Evolutionary conservation across 305 asterid genomes (phyloP).

Genomic region (Solanum hybrid): DNA sequence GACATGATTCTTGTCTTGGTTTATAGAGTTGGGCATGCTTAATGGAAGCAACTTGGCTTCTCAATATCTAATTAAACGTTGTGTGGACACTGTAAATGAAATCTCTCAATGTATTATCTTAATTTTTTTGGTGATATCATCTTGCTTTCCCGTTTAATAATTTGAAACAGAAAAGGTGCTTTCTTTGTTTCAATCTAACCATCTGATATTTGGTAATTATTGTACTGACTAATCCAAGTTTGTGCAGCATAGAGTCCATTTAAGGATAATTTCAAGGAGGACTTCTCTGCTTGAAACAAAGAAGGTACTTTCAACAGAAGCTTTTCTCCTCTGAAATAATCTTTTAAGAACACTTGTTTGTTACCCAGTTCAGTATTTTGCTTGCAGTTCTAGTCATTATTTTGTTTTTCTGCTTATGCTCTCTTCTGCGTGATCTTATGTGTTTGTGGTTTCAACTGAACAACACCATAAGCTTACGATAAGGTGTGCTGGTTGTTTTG

Average conservation of each 20-base stretch:
- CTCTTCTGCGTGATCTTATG: conserved; percentile 38
- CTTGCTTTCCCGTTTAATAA: not conserved
- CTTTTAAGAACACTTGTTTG: not conserved
- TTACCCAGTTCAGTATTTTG: not conserved
- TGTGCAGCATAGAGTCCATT: not conserved
- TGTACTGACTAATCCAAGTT: not conserved
- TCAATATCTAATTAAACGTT: not conserved
- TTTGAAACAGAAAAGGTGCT: not conserved
- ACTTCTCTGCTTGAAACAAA: not conserved
- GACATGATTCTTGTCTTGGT: not conserved
- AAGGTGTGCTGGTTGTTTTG: too few species aligned
- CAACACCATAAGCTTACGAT: conserved; percentile 1
- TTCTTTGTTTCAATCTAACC: not conserved
- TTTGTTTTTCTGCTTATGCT: conserved; percentile 9
- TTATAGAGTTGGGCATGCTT: not conserved
- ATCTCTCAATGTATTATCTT: not conserved
- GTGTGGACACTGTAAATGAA: not conserved
- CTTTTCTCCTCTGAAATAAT: not conserved
- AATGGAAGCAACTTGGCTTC: not conserved
- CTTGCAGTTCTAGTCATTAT: not conserved
- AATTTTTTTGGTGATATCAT: not conserved
- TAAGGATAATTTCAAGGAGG: not conserved
- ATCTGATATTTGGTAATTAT: not conserved
- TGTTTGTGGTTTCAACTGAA: conserved; percentile 38
- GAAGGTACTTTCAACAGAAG: not conserved